Percentiles rank a stretch among this genome's conserved stretches.
phyloP scores from a whole-genome alignment of 345 rosid genomes.

The Citrus mangshanensis region DNA sequence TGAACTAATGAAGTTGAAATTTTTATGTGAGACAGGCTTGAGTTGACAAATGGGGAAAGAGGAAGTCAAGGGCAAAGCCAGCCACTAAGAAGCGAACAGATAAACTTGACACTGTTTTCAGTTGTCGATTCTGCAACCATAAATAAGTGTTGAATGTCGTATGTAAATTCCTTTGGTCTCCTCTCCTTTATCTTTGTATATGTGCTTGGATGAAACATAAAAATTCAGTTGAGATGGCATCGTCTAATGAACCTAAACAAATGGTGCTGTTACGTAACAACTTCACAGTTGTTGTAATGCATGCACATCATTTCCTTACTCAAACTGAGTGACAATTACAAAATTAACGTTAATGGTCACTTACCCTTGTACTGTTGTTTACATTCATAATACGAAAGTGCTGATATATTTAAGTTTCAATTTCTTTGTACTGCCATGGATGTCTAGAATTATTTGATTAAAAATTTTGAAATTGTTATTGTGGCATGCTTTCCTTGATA shows the following conservation, averaged over 20 bases:
- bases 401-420: neutral
- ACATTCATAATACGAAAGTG: no score
- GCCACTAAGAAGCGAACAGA: constrained; percentile 84
- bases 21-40: neutral
- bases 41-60: constrained; percentile 76
- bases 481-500: no score
- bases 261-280: neutral
- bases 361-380: neutral
- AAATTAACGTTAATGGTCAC: neutral
- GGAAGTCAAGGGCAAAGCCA: constrained; percentile 95
- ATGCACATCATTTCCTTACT: neutral
- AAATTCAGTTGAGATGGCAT: neutral
- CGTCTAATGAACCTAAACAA: neutral
- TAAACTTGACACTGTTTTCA: constrained; percentile 91
- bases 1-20: neutral
- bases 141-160: constrained; percentile 78
- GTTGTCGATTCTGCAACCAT: constrained; percentile 95
- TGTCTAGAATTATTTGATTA: no score
- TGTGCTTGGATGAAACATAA: neutral
- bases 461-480: no score
- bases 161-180: constrained; percentile 39
- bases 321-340: neutral
- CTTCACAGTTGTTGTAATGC: neutral
- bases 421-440: neutral
- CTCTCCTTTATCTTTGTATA: neutral